Conservation (phyloP, 179 eudicot genomes). For the Beta lomatogona region DNA sequence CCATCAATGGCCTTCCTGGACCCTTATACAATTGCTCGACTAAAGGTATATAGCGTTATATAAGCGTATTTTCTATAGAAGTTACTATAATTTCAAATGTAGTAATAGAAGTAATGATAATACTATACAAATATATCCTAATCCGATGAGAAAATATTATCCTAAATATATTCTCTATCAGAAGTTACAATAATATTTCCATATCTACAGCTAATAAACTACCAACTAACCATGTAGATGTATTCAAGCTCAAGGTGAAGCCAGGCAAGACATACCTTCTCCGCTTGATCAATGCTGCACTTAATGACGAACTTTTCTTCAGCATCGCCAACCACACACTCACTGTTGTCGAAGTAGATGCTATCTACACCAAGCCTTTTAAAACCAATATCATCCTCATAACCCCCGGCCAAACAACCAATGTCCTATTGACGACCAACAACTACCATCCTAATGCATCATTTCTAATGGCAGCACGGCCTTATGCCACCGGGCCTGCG, state of each 20-base stretch:
- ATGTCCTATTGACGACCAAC: constrained; percentile 45
- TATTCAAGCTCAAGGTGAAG: constrained; percentile 49
- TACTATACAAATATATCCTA: too few relatives aligned
- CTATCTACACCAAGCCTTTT: constrained; percentile 41
- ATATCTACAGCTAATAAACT: background rate
- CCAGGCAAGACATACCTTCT: constrained; percentile 63
- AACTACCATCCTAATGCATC: constrained; percentile 39
- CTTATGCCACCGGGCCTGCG: constrained; percentile 48
- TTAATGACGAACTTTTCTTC: constrained; percentile 66
- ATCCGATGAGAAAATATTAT: too few relatives aligned
- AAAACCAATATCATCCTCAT: constrained; percentile 29
- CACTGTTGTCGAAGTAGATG: constrained; percentile 69
- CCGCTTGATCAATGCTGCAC: constrained; percentile 66
- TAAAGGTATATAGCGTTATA: constrained; percentile 35
- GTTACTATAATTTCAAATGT: too few relatives aligned
- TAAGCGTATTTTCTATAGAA: too few relatives aligned
- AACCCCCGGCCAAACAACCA: constrained; percentile 75
- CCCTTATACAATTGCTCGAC: constrained; percentile 55
- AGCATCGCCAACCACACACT: constrained; percentile 58
- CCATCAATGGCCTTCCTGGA: constrained; percentile 69
- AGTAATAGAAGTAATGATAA: too few relatives aligned
- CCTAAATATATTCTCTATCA: too few relatives aligned
- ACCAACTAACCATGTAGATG: constrained; percentile 37
- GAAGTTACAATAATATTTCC: background rate
- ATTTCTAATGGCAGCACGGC: constrained; percentile 48